Percentiles rank a stretch among this genome's conserved stretches.
phyloP scores from a whole-genome alignment of 345 rosid species.

The Eucalyptus shirleyi region DNA sequence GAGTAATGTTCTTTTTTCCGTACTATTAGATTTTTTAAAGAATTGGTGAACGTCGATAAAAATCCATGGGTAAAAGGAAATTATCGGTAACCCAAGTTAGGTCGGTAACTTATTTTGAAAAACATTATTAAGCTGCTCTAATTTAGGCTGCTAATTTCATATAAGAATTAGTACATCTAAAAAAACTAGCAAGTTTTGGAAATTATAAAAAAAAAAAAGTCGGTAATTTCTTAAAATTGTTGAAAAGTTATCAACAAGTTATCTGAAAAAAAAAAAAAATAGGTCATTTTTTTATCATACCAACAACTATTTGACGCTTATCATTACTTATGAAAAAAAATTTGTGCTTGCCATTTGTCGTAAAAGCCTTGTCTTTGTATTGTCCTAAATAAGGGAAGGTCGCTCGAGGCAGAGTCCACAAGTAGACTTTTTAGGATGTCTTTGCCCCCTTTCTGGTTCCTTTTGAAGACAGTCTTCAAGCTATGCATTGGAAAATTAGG shows the following conservation, averaged over 20 bases:
- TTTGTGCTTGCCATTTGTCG: neutral
- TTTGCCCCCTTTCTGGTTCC: neutral
- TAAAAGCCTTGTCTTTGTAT: neutral
- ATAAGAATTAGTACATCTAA: neutral
- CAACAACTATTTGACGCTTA: neutral
- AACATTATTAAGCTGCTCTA: neutral
- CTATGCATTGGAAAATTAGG: neutral
- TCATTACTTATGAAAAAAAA: neutral
- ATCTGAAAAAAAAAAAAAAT: neutral
- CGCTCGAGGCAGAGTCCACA: neutral
- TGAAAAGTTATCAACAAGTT: neutral
- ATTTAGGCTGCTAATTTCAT: neutral
- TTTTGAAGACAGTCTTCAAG: neutral
- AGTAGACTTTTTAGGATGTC: neutral
- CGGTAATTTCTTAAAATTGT: neutral
- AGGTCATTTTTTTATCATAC: neutral
- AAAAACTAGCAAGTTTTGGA: neutral
- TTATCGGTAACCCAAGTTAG: neutral
- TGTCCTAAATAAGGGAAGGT: neutral
- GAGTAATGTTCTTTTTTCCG: neutral
- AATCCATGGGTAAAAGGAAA: neutral
- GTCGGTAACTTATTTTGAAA: neutral
- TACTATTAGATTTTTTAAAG: neutral
- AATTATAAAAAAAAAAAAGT: neutral
- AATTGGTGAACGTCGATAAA: neutral